A percentile compares a stretch with the other conserved stretches of the same genome.
These are phyloP conservation scores for Trapa bicornis DNA, from an alignment of 345 rosid species.

Conservation along the genomic window DNA sequence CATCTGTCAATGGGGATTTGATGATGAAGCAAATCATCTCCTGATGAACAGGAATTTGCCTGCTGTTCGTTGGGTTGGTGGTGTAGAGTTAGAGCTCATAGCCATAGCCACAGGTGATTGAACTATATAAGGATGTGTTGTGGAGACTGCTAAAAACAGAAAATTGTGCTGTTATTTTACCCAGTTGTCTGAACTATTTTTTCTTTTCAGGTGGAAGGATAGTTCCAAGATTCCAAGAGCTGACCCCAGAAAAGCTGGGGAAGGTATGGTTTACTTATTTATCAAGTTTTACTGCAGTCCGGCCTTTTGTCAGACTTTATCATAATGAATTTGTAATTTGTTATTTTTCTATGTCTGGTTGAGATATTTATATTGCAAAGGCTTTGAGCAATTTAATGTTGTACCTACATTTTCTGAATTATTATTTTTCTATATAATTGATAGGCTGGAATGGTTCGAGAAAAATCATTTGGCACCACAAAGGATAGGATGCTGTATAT, in stretches of 20 bases:
- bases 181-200: constrained; percentile 12
- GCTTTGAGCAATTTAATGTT: neutral
- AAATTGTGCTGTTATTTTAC: neutral
- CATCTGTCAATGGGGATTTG: constrained; percentile 99
- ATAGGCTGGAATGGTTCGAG: constrained; percentile 81
- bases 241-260: constrained; percentile 87
- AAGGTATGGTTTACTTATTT: constrained; percentile 28
- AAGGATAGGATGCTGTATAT: constrained; percentile 70
- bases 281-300: neutral
- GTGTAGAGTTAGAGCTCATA: constrained; percentile 93
- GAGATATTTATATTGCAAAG: neutral
- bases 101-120: constrained; percentile 76
- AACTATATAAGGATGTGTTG: neutral
- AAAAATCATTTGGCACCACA: constrained; percentile 69
- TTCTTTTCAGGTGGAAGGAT: constrained; percentile 70
- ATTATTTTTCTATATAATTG: constrained; percentile 2
- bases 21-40: constrained; percentile 96
- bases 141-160: neutral
- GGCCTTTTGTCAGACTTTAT: constrained; percentile 1
- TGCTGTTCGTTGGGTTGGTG: constrained; percentile 99
- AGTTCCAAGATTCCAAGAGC: constrained; percentile 95
- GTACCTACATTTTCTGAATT: neutral
- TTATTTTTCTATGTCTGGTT: neutral
- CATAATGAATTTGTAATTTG: neutral
- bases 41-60: constrained; percentile 91